Conservation (phyloP, 306 rosid species). For the Boehmeria nivea region DNA sequence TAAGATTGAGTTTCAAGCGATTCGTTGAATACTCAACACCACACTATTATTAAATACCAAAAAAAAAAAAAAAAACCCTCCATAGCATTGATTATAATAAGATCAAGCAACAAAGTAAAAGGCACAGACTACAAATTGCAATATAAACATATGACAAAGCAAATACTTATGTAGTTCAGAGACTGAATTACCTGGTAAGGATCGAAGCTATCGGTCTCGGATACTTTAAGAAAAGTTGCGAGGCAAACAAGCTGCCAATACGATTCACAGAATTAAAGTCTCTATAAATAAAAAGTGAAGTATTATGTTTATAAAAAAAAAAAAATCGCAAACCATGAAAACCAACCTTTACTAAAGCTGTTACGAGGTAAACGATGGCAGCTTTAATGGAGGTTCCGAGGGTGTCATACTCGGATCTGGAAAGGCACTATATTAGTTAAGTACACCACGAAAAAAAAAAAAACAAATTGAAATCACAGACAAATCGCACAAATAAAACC, state of each 20-base stretch:
- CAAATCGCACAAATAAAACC: neutral
- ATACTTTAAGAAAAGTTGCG: conserved; percentile 93
- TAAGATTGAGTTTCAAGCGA: too few relatives aligned
- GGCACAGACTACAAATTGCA: too few relatives aligned
- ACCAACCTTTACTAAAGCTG: conserved; percentile 86
- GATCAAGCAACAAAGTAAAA: too few relatives aligned
- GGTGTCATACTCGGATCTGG: conserved; percentile 97
- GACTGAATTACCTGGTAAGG: conserved; percentile 94
- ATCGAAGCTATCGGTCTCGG: conserved; percentile 91
- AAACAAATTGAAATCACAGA: neutral
- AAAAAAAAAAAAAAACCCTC: too few relatives aligned
- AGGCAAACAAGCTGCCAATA: conserved; percentile 84
- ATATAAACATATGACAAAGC: too few relatives aligned
- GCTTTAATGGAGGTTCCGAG: conserved; percentile 90
- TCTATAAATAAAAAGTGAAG: neutral
- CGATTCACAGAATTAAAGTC: neutral
- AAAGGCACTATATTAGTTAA: conserved; percentile 5
- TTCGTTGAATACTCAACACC: too few relatives aligned
- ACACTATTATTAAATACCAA: too few relatives aligned
- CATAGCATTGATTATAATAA: too few relatives aligned
- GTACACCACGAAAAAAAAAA: conserved; percentile 9
- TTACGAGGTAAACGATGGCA: conserved; percentile 86
- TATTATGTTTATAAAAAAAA: neutral
- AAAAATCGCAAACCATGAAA: conserved; percentile 6
- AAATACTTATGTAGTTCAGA: too few relatives aligned